Evolutionary conservation across 345 rosid species (phyloP).

Genomic region (Triadica sebifera): DNA sequence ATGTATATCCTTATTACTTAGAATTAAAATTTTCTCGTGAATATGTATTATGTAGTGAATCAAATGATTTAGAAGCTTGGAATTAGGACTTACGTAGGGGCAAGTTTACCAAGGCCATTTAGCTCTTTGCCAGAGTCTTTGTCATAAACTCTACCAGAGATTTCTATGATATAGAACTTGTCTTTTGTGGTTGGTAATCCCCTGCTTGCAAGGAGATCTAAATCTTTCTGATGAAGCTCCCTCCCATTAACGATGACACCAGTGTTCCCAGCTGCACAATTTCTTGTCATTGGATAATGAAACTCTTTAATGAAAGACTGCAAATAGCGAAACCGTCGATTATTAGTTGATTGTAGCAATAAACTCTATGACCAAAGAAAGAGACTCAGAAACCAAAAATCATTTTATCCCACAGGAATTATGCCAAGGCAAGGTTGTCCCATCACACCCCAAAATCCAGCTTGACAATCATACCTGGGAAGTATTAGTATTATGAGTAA

Average conservation of each 20-base stretch:
- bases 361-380: not conserved
- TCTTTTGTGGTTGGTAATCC: conserved; percentile 23
- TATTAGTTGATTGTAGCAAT: not conserved
- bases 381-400: too few relatives aligned
- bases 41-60: too few relatives aligned
- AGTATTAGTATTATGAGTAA: too few relatives aligned
- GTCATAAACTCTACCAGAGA: conserved; percentile 26
- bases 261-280: conserved; percentile 27
- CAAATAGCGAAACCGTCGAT: not conserved
- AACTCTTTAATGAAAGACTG: conserved; percentile 33
- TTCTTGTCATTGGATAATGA: conserved; percentile 19
- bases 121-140: conserved; percentile 19
- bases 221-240: conserved; percentile 30
- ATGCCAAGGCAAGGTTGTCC: conserved; percentile 31
- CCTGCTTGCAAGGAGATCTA: conserved; percentile 21
- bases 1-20: too few relatives aligned
- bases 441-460: conserved; percentile 36
- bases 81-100: conserved; percentile 29
- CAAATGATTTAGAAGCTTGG: too few relatives aligned
- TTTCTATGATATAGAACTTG: conserved; percentile 19
- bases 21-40: too few relatives aligned
- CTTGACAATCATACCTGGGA: conserved; percentile 29
- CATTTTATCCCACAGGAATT: conserved; percentile 27
- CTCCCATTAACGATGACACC: conserved; percentile 29
- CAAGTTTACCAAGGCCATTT: conserved; percentile 24